Percentiles rank a stretch among this genome's conserved stretches.
Conservation (phyloP, 129 eudicot genomes). For the Saussurea involucrata region DNA sequence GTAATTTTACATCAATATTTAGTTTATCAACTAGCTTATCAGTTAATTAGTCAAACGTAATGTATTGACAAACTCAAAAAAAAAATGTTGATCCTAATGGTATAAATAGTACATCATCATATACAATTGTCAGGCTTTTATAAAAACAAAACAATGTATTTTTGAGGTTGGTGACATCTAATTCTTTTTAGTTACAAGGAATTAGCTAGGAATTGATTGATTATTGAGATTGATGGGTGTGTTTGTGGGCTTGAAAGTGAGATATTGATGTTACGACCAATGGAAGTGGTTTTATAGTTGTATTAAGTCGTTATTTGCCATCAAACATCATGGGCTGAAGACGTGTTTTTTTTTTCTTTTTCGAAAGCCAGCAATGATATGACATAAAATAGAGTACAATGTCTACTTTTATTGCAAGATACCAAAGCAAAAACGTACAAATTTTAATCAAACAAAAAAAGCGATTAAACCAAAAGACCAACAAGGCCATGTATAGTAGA, state of each 20-base stretch:
- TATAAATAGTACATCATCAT: neutral
- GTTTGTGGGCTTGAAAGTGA: neutral
- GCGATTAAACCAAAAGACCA: too few species aligned
- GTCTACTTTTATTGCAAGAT: too few species aligned
- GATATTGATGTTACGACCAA: neutral
- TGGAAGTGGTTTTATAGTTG: neutral
- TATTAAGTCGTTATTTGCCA: neutral
- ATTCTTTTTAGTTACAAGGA: neutral
- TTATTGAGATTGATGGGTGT: conserved; percentile 4
- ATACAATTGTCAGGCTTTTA: neutral
- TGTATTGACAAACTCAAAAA: neutral
- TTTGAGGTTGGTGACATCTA: neutral
- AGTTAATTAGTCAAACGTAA: neutral
- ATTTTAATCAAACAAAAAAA: too few species aligned
- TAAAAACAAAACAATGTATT: neutral
- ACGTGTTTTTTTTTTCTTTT: neutral
- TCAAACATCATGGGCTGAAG: neutral
- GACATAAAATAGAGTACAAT: too few species aligned
- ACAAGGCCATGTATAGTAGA: too few species aligned
- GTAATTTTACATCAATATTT: too few species aligned
- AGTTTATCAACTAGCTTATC: neutral
- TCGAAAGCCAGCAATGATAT: too few species aligned
- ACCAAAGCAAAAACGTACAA: too few species aligned
- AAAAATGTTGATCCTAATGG: neutral
- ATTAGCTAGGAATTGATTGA: neutral